Evolutionary conservation across 192 early-diverging fungal species (phyloP).

Genomic region (Rhizophlyctis rosea): DNA sequence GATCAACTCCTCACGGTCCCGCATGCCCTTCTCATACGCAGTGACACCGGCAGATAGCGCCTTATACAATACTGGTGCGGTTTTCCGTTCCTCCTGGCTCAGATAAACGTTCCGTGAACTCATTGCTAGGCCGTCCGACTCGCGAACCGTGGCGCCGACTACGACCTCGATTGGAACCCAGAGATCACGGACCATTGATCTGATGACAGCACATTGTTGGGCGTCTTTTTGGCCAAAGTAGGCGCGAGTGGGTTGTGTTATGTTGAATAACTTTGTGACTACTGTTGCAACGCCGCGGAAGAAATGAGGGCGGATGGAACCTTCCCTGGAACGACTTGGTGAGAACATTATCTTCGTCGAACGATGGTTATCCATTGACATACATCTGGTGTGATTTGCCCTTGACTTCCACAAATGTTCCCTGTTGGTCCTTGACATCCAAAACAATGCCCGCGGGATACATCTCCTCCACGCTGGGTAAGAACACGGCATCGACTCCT

Average conservation of each 20-base stretch:
- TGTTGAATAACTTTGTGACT: constrained; percentile 90
- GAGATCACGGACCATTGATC: constrained; percentile 80
- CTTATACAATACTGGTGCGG: constrained; percentile 71
- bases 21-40: constrained; percentile 42
- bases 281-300: constrained; percentile 97
- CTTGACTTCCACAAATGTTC: constrained; percentile 89
- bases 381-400: constrained; percentile 85
- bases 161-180: constrained; percentile 72
- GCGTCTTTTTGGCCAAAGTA: constrained; percentile 98
- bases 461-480: constrained; percentile 74
- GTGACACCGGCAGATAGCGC: constrained; percentile 55
- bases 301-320: constrained; percentile 86
- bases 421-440: constrained; percentile 73
- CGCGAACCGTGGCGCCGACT: constrained; percentile 72
- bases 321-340: constrained; percentile 53
- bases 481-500: constrained; percentile 38
- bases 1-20: constrained; percentile 38
- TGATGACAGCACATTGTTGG: constrained; percentile 82
- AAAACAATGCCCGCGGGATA: constrained; percentile 88
- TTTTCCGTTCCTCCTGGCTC: constrained; percentile 59
- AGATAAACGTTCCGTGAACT: constrained; percentile 88
- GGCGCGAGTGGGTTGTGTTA: constrained; percentile 74
- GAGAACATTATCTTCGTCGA: neutral
- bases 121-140: constrained; percentile 83
- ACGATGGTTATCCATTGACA: neutral